Conservation (phyloP, 257 asterid genomes). For the Thymus quinquecostatus region DNA sequence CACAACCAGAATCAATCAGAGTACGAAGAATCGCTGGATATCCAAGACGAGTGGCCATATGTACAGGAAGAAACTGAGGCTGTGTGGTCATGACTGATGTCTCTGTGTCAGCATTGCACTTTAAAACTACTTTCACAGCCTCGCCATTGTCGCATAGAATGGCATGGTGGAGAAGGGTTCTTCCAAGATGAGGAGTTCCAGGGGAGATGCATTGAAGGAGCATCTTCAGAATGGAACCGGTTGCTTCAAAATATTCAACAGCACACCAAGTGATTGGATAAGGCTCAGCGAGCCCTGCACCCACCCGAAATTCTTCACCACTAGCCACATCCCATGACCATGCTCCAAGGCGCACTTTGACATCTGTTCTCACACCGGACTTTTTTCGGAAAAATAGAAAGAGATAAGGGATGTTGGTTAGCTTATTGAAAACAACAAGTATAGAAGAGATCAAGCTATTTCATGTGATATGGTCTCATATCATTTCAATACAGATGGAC, state of each 20-base stretch:
- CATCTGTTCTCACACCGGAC: slow-evolving; percentile 70
- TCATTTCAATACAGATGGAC: slow-evolving; percentile 4
- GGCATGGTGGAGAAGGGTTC: slow-evolving; percentile 82
- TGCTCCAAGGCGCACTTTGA: slow-evolving; percentile 69
- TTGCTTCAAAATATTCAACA: slow-evolving; percentile 77
- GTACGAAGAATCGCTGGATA: slow-evolving; percentile 47
- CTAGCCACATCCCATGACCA: slow-evolving; percentile 87
- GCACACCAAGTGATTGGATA: slow-evolving; percentile 80
- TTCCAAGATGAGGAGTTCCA: slow-evolving; percentile 46
- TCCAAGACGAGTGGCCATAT: slow-evolving; percentile 77
- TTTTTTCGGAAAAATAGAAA: slow-evolving; percentile 19
- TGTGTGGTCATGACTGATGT: slow-evolving; percentile 55
- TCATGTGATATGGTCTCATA: neutral
- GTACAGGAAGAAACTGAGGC: slow-evolving; percentile 57
- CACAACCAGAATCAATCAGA: slow-evolving; percentile 61
- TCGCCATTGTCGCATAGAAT: slow-evolving; percentile 58
- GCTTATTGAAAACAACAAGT: slow-evolving; percentile 13
- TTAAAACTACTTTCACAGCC: slow-evolving; percentile 58
- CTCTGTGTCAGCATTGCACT: slow-evolving; percentile 55
- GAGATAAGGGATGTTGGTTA: slow-evolving; percentile 13
- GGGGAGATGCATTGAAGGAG: slow-evolving; percentile 57
- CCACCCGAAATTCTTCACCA: slow-evolving; percentile 85
- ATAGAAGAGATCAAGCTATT: neutral
- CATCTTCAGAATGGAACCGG: slow-evolving; percentile 63
- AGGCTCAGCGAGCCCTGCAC: slow-evolving; percentile 84